phyloP scores from a whole-genome alignment of 2,329 filamentous ascomycete species.

The Ceratocystis harringtonii region DNA sequence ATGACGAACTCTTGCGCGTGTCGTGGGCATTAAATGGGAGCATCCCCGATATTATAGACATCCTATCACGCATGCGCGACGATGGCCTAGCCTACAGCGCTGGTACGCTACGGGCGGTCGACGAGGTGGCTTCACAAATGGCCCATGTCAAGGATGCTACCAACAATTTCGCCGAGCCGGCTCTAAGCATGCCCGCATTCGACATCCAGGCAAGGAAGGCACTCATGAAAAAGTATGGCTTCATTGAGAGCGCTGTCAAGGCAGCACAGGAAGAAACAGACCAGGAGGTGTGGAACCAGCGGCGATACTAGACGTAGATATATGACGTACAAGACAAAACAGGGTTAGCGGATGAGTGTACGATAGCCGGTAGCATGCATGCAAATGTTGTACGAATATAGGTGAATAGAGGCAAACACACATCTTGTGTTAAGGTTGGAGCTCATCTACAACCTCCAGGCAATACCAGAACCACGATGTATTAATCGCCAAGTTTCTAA shows the following conservation, averaged over 20 bases:
- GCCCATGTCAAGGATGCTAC: background rate
- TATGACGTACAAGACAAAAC: background rate
- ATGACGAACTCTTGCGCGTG: slow-evolving; percentile 48
- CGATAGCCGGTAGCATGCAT: background rate
- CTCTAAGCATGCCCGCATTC: background rate
- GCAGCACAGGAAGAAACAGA: background rate
- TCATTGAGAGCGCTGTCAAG: slow-evolving; percentile 2
- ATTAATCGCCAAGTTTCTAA: too few species aligned
- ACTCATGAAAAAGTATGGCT: slow-evolving; percentile 4
- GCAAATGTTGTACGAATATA: background rate
- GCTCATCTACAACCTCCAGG: too few species aligned
- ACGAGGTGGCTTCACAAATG: slow-evolving; percentile 9
- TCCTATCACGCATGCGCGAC: slow-evolving; percentile 51
- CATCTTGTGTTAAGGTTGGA: too few species aligned
- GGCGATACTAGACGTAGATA: background rate
- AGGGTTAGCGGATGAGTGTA: background rate
- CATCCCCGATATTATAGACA: slow-evolving; percentile 35
- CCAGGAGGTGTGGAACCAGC: background rate
- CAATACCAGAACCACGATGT: too few species aligned
- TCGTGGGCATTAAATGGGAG: slow-evolving; percentile 49
- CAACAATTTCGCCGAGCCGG: slow-evolving; percentile 10
- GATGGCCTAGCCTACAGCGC: slow-evolving; percentile 33
- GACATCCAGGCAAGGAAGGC: slow-evolving; percentile 2
- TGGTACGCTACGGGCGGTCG: slow-evolving; percentile 7
- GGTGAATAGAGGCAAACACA: background rate